Conservation (phyloP, 2,329 filamentous ascomycete species). For the Hypoxylon sp. region DNA sequence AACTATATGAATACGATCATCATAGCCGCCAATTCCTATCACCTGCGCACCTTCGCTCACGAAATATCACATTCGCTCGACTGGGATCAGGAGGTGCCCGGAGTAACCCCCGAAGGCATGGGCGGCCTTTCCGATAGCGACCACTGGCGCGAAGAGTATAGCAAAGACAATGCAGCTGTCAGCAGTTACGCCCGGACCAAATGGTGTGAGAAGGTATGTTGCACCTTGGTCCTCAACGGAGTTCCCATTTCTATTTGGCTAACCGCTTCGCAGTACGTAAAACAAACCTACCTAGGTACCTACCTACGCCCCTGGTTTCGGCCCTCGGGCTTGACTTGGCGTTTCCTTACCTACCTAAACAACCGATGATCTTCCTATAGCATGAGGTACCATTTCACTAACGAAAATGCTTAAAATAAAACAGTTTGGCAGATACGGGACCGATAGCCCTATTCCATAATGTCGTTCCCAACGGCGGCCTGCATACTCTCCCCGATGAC, state of each 20-base stretch:
- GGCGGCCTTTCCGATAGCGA: slow-evolving; percentile 15
- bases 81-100: slow-evolving; percentile 7
- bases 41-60: slow-evolving; percentile 16
- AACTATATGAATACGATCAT: slow-evolving; percentile 3
- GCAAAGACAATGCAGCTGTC: slow-evolving; percentile 16
- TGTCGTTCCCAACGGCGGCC: slow-evolving; percentile 17
- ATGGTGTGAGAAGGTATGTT: slow-evolving; percentile 19
- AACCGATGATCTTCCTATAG: not conserved
- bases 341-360: not conserved
- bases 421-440: slow-evolving; percentile 17
- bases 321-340: not conserved
- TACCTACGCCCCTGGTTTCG: not conserved
- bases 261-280: not conserved
- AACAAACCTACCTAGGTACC: no score
- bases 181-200: slow-evolving; percentile 9
- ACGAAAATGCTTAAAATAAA: not conserved
- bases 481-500: not conserved
- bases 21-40: slow-evolving; percentile 1
- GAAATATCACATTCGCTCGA: slow-evolving; percentile 31
- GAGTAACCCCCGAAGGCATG: not conserved
- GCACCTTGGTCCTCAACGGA: not conserved
- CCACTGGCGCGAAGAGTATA: slow-evolving; percentile 12
- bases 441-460: slow-evolving; percentile 16
- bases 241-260: not conserved
- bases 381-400: not conserved